Evolutionary conservation across 2,329 filamentous ascomycete genomes (phyloP), one percentile per base, ranked within the genome.

Genomic region (Ophiosphaerella korrae): DNA sequence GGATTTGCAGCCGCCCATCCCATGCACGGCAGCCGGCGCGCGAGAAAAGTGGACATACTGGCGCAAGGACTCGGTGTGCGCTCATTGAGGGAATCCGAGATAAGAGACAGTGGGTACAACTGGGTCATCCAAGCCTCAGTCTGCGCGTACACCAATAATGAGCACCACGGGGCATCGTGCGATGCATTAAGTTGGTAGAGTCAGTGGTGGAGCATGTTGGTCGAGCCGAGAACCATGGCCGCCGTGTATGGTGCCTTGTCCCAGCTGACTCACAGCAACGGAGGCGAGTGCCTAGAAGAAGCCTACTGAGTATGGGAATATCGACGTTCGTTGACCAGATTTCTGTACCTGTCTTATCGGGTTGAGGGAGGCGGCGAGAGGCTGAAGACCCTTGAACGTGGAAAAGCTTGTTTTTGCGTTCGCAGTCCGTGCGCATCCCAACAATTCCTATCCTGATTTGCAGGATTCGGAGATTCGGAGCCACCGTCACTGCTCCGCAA

Each of bases 41-140:
- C 47, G 49, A 58, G 55, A 70, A 68, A 68, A 70, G 65, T 70
- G 67, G 67, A 62, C 57, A 45, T 50, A 48, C 52, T 48, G 53
- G 58, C 57, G 53, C 58, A 60, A 54, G 57, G 46, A 48, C 55
- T 56, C 61, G 56, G 62, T 48, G 57, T 52, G 51, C 39, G 53
- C 58, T 66, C 54, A 50, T 66, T 66, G 47, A 64, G 63, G 62
- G 40, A 67, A 63, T 57, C 59, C 62, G 58, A 67, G 67, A 71
- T 70, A 70, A 70, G 59, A 61, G 51, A 59, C 36, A 60, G 67
- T 70, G 68, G 67, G 63, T 70, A 70, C 56, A 68, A 63, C 52
- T 68, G 68, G 68, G 65, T 52, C 67, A 45, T 51, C 62, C 55
- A 60, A 63, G 57, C 57, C 59, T 60, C 55, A 42, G 53, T 55